Evolutionary conservation across 306 rosid species (phyloP).

Genomic region (Malus fusca): DNA sequence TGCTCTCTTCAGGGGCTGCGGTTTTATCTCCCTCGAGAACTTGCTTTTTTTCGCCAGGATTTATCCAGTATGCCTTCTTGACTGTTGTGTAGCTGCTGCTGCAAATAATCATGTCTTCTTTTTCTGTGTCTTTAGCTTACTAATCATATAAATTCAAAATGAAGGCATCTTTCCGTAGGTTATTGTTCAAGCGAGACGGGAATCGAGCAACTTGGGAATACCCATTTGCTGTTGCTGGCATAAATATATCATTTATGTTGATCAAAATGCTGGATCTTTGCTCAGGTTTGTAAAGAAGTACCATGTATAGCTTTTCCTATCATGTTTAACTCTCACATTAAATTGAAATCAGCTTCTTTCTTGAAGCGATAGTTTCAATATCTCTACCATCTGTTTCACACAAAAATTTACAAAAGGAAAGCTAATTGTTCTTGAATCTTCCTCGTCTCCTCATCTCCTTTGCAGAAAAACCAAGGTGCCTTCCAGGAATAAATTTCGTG

Average conservation of each 20-base stretch:
- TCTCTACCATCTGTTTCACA: not conserved
- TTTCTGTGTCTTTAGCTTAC: slow-evolving; percentile 18
- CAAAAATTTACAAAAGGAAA: not conserved
- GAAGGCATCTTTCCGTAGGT: slow-evolving; percentile 93
- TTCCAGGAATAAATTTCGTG: slow-evolving; percentile 73
- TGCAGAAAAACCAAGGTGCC: slow-evolving; percentile 73
- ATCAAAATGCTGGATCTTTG: slow-evolving; percentile 79
- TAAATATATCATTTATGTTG: slow-evolving; percentile 81
- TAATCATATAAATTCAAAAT: slow-evolving; percentile 61
- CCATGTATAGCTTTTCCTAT: not conserved
- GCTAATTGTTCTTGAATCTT: not conserved
- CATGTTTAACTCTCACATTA: not conserved
- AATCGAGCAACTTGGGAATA: slow-evolving; percentile 87
- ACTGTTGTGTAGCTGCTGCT: slow-evolving; percentile 5
- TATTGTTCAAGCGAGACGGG: slow-evolving; percentile 77
- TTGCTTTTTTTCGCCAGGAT: slow-evolving; percentile 72
- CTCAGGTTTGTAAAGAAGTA: slow-evolving; percentile 42
- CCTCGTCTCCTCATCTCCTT: slow-evolving; percentile 3
- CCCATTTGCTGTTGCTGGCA: slow-evolving; percentile 97
- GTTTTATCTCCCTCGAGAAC: slow-evolving; percentile 84
- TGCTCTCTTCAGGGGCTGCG: slow-evolving; percentile 82
- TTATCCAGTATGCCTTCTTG: slow-evolving; percentile 59
- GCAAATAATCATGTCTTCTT: not conserved
- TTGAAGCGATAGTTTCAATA: not conserved
- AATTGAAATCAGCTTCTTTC: not conserved